Evolutionary conservation across 768 basidiomycete genomes (phyloP).

Genomic region (Dentipellis sp.): DNA sequence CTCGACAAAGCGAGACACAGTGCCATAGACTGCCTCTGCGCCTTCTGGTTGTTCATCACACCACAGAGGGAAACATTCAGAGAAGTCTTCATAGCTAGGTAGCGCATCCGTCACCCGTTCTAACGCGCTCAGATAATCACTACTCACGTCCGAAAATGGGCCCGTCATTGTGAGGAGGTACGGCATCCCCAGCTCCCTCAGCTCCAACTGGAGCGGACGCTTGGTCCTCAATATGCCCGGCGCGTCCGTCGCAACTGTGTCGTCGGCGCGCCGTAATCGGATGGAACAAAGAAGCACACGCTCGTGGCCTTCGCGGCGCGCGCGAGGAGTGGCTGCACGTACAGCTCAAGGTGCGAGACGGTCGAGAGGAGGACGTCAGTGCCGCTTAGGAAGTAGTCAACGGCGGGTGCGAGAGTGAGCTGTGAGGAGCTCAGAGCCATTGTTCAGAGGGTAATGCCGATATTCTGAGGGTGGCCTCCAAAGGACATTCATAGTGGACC

Average conservation of each 20-base stretch:
- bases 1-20: constrained; percentile 66
- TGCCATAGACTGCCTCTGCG: constrained; percentile 32
- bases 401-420: no score
- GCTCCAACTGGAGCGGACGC: neutral
- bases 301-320: constrained; percentile 1
- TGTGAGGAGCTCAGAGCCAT: no score
- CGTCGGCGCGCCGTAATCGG: neutral
- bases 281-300: neutral
- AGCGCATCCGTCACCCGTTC: neutral
- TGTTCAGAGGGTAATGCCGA: no score
- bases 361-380: neutral
- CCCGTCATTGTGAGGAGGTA: neutral
- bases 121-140: neutral
- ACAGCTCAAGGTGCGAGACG: neutral
- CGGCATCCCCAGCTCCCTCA: neutral
- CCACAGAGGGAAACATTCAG: constrained; percentile 29
- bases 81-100: constrained; percentile 37
- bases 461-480: no score
- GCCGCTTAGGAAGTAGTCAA: no score
- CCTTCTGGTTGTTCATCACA: constrained; percentile 27
- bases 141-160: constrained; percentile 33
- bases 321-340: neutral
- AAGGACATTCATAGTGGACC: no score
- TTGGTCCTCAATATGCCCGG: neutral
- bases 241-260: neutral